Percentiles rank a stretch among this genome's conserved stretches.
phyloP scores from a whole-genome alignment of 345 rosid species.

The Pistacia atlantica region DNA sequence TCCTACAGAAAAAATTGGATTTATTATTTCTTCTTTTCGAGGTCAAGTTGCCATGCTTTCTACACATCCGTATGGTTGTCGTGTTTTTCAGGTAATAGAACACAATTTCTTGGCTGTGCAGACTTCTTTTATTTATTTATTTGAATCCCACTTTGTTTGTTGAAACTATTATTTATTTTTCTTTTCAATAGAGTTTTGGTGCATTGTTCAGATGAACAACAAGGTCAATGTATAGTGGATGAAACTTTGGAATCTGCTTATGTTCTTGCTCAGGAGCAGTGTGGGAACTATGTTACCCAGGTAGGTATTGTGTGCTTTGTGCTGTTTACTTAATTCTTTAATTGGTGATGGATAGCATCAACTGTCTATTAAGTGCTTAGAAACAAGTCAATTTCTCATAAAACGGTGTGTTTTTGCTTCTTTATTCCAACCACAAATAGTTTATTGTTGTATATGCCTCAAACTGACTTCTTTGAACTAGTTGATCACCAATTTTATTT shows the following conservation, averaged over 20 bases:
- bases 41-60: conserved; percentile 85
- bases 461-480: not conserved
- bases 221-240: conserved; percentile 78
- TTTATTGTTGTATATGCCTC: not conserved
- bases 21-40: conserved; percentile 65
- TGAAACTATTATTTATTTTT: conserved; percentile 8
- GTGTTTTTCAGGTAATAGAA: too few relatives aligned
- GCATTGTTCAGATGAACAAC: conserved; percentile 79
- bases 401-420: not conserved
- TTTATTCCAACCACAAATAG: not conserved
- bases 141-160: conserved; percentile 9
- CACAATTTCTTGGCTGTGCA: not conserved
- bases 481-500: not conserved
- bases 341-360: not conserved
- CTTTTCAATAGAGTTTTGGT: conserved; percentile 79
- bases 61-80: conserved; percentile 67
- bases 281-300: conserved; percentile 75
- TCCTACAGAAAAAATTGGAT: too few relatives aligned
- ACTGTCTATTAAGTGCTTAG: conserved; percentile 4
- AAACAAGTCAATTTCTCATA: not conserved
- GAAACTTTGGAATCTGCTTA: too few relatives aligned
- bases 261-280: too few relatives aligned
- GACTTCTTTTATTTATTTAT: conserved; percentile 2
- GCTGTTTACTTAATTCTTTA: conserved; percentile 8
- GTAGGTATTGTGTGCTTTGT: conserved; percentile 35